Base-by-base conservation (phyloP, 2,329 filamentous ascomycete species). In the Aspergillus oerlinghausenensis region DNA sequence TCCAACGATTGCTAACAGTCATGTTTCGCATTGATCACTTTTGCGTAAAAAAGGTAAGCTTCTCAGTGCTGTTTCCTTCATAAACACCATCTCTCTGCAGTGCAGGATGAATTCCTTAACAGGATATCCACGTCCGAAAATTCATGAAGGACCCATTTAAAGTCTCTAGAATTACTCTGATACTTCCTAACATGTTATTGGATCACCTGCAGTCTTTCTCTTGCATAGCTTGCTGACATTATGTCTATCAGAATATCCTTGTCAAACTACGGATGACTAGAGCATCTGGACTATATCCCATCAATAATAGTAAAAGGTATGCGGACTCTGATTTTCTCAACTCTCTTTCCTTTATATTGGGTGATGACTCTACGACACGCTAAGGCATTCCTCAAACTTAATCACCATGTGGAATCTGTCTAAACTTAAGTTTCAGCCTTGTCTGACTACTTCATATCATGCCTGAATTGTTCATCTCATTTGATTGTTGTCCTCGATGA, bases 311-410 rank as follows among this genome's bases (percentile, higher is more conserved):
- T 60, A 71, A 78, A 80, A 82, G 80, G 80, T 82, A 70, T 65
- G 67, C 45, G 28, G 55, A 42, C 38, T 11, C 19, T 55, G 50
- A 45, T 60, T 56, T 52, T 49, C 54, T 52, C 51, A 49, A 49
- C 47, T 58, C 47, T 54, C 43, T 51, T 49, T 55, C 29, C 51
- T 47, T 60, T 57, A 61, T 62, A 58, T 77, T 76, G 70, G 72
- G 75, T 86, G 83, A 85, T 85, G 83, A 85, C 80, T 73, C 73
- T 73, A 77, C 74, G 83, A 85, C 83, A 84, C 73, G 80, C 80
- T 80, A 83, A 82, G 84, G 83, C 83, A 86, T 86, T 86, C 83
- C 83, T 86, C 83, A 81, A 82, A 77, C 83, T 80, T 82, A 85
- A 86, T 77, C 73, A 77, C 72, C 74, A 80, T 85, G 83, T 85